Percentiles rank a stretch among this genome's conserved stretches.
phyloP scores from a whole-genome alignment of 2,329 filamentous ascomycete species.

The Mycosphaerelloides madeirae region DNA sequence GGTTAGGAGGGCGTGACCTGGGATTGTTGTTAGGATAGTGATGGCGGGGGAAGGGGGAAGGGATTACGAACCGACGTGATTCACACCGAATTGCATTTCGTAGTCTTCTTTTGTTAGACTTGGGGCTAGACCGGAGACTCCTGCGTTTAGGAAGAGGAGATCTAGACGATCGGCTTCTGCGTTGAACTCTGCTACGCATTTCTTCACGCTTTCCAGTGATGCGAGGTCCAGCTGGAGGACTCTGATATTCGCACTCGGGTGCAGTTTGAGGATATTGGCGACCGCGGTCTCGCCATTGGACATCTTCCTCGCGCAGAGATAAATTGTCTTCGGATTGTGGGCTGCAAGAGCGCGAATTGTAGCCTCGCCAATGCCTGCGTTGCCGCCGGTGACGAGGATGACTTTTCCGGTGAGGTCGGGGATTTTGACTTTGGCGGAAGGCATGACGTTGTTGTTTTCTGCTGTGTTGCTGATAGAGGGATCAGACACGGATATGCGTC shows the following conservation, averaged over 20 bases:
- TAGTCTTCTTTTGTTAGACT: constrained; percentile 25
- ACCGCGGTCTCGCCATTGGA: constrained; percentile 43
- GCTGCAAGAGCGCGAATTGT: constrained; percentile 44
- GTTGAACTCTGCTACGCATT: constrained; percentile 13
- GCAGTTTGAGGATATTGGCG: constrained; percentile 34
- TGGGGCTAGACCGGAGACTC: constrained; percentile 20
- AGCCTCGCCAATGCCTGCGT: constrained; percentile 29
- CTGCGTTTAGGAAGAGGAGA: constrained; percentile 30
- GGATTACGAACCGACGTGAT: too few relatives aligned
- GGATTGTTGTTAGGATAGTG: too few relatives aligned
- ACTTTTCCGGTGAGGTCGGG: constrained; percentile 39
- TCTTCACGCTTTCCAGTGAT: constrained; percentile 36
- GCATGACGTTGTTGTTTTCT: neutral
- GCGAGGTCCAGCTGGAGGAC: constrained; percentile 25
- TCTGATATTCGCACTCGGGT: constrained; percentile 36
- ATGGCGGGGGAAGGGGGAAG: too few relatives aligned
- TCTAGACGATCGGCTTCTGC: constrained; percentile 24
- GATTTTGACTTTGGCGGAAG: constrained; percentile 33
- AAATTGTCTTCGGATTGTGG: constrained; percentile 50
- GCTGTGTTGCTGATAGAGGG: too few relatives aligned
- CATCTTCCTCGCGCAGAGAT: constrained; percentile 45
- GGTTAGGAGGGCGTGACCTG: constrained; percentile 30
- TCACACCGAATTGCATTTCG: constrained; percentile 31
- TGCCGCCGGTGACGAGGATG: constrained; percentile 43
- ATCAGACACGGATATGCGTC: too few relatives aligned